Conservation (phyloP, 2,329 filamentous ascomycete species). For the Colletotrichum sp. region DNA sequence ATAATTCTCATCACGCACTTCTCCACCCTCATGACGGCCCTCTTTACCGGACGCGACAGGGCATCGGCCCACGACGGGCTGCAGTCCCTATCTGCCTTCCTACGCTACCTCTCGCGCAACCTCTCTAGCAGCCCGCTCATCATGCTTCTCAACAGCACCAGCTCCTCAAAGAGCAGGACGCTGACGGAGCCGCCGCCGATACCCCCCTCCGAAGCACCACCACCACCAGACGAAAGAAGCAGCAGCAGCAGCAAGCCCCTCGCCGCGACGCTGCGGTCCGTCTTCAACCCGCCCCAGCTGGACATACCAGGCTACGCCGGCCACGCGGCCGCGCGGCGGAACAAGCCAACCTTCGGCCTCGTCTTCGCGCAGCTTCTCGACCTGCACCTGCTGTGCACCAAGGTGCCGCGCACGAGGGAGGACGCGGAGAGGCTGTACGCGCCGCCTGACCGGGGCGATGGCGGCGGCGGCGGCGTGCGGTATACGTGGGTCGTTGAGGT, state of each 20-base stretch:
- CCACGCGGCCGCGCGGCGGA: conserved; percentile 30
- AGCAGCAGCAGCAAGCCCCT: conserved; percentile 23
- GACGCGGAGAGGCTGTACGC: conserved; percentile 43
- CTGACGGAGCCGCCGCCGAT: background rate
- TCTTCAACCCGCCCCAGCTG: conserved; percentile 45
- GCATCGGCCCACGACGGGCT: conserved; percentile 52
- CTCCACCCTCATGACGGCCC: conserved; percentile 52
- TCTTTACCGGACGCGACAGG: conserved; percentile 56
- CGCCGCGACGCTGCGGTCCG: conserved; percentile 54
- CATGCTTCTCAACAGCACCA: conserved; percentile 60
- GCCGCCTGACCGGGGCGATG: background rate
- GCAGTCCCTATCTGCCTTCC: conserved; percentile 50
- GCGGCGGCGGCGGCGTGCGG: conserved; percentile 14
- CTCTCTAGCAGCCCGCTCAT: conserved; percentile 50
- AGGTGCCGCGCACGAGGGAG: conserved; percentile 40
- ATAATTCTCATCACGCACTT: conserved; percentile 63
- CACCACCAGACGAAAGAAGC: background rate
- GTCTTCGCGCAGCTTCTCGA: conserved; percentile 61
- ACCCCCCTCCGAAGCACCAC: background rate
- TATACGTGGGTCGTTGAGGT: conserved; percentile 55
- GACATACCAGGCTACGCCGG: conserved; percentile 23
- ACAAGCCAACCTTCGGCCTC: conserved; percentile 58
- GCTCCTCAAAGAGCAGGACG: conserved; percentile 19
- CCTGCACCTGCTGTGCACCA: conserved; percentile 57
- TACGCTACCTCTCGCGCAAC: conserved; percentile 50